Evolutionary conservation across 208 protist genomes (phyloP), one percentile per base, ranked within the genome.

Genomic region (Crithidia fasciculata): DNA sequence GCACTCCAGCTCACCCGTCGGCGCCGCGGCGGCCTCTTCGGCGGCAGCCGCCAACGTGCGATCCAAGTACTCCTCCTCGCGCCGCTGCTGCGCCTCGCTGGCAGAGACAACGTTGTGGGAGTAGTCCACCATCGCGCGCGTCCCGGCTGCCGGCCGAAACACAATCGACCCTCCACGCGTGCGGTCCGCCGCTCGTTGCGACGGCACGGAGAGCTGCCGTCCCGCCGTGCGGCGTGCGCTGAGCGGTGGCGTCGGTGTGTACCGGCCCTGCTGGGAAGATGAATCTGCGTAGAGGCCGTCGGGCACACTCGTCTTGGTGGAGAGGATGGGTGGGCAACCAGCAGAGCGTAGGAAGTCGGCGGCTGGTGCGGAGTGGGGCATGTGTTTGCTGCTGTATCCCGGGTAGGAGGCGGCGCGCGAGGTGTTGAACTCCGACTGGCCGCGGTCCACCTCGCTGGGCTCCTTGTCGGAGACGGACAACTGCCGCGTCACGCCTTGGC

Each of bases 1-100:
- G 45, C 72, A 77, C 60, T 89, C 85, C 5, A 89, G 62, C 62
- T 84, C 69, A 18, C 85, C 85, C 1, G 5, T 45, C 3, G 72
- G 59, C 18, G 37, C 43, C 8, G 16, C 15, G 4, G 9, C 5
- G 19, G 10, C 41, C 15, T 72, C 64, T 40, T 72, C 70, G 13
- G 63, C 64, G 10, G 52, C 40, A 2, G 19, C 19, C 13, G 50
- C 7, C 19, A 54, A 13, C 6, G 41, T 45, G 4, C 12, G 19
- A 8, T 68, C 49, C 10, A 49, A 12, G 10, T 69, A 43, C 52
- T 69, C 52, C 59, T 12, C 10, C 2, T 62, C 45, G 16, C 49
- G 49, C 3, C 6, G 57, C 56, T 72, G 44, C 36, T 54, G 45
- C 10, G 43, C 41, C 18, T 66, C 57, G 4, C 13, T 18, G 19